phyloP scores from a whole-genome alignment of 2,329 filamentous ascomycete genomes.

The Stemphylium lycopersici region DNA sequence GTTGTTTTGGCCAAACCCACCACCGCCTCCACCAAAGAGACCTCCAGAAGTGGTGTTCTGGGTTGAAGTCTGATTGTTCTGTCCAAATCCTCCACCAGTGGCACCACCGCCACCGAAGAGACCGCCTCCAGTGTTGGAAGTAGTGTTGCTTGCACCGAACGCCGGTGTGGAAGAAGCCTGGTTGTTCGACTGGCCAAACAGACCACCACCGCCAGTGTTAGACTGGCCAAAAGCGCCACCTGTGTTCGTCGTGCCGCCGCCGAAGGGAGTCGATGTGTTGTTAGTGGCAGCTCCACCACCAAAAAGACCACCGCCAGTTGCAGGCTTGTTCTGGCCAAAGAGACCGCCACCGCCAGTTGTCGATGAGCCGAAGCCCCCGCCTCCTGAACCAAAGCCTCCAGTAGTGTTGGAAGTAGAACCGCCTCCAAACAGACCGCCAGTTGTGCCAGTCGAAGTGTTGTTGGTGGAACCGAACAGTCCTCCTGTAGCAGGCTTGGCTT shows the following conservation, averaged over 20 bases:
- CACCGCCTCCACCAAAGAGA: conserved; percentile 49
- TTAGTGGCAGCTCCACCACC: conserved; percentile 35
- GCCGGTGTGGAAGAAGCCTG: conserved; percentile 30
- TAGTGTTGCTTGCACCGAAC: conserved; percentile 35
- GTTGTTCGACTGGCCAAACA: conserved; percentile 44
- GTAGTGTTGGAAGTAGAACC: conserved; percentile 36
- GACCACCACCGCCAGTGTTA: conserved; percentile 41
- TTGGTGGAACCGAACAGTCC: conserved; percentile 49
- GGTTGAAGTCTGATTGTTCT: conserved; percentile 35
- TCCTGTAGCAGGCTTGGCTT: conserved; percentile 44
- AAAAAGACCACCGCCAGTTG: conserved; percentile 44
- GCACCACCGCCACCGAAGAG: conserved; percentile 37
- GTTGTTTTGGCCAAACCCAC: conserved; percentile 44
- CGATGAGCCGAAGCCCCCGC: conserved; percentile 45
- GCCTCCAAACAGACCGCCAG: conserved; percentile 45
- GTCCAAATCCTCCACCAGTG: conserved; percentile 39
- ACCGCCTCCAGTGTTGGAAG: conserved; percentile 36
- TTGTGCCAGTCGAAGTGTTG: conserved; percentile 34
- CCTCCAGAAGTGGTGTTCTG: conserved; percentile 41
- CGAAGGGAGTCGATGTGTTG: conserved; percentile 35
- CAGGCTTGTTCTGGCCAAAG: conserved; percentile 56
- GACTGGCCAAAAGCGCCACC: conserved; percentile 32
- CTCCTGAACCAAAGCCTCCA: conserved; percentile 31
- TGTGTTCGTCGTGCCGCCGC: conserved; percentile 34
- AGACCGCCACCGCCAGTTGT: conserved; percentile 48